Evolutionary conservation across 495 filamentous ascomycete species (phyloP), one percentile per base, ranked within the genome.

Genomic region (Monascus purpureus): DNA sequence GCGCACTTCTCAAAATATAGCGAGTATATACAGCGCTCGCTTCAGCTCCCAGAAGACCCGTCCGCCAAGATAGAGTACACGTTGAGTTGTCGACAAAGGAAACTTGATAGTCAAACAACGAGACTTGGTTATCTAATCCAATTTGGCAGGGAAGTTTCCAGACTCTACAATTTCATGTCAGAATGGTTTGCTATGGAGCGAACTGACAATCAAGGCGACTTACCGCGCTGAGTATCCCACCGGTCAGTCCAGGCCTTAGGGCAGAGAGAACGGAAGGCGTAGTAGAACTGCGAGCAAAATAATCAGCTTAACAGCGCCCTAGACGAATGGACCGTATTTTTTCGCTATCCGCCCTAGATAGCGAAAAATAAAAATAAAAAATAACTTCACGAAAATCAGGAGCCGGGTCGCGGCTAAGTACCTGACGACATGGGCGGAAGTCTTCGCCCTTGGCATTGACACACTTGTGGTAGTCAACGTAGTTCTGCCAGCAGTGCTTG

Each of bases 381-480:
- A n/a, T n/a, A n/a, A n/a, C n/a, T n/a, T n/a, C n/a, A 22, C 9
- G 20, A 22, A 22, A 22, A 22, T 22, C 9, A 9, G 20, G 20
- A n/a, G n/a, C n/a, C n/a, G n/a, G n/a, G n/a, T n/a, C n/a, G n/a
- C 20, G 4, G 20, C 4, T 17, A 28, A 46, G 31, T 76, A 93
- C 87, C 73, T 97, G 92, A 53, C 77, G 80, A 80, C 92, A 99
- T 30, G 92, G 92, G 40, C 80, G 74, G 60, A 96, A 99, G 55
- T 96, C 92, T 67, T 99, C 92, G 59, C 92, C 92, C 74, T 96
- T 96, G 58, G 87, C 88, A 55, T 80, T 65, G 59, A 93, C 80
- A 67, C 92, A 99, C 73, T 96, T 99, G 76, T 99, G 77, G 73
- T 99, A 96, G 65, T 99, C 92, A 70, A 99, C 92, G 65, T 99